Evolutionary conservation across 108 stramenopile species (phyloP), one percentile per base, ranked within the genome.

Genomic region (Nitzschia palea): DNA sequence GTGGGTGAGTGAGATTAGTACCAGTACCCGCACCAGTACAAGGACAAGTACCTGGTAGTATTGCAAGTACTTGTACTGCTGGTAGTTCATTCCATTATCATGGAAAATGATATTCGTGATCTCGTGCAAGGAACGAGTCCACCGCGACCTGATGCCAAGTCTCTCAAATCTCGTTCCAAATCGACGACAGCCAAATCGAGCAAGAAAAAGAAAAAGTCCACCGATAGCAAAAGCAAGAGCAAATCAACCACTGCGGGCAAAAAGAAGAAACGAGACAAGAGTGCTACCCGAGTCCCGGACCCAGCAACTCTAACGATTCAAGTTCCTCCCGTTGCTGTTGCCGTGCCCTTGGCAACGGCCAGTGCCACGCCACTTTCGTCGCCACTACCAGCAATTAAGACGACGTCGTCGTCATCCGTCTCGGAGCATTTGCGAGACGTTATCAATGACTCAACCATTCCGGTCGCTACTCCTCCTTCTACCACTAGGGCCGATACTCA

Each of bases 21-120:
- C n/a, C n/a, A n/a, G n/a, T n/a, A n/a, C n/a, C n/a, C n/a, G n/a
- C n/a, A n/a, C n/a, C n/a, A n/a, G n/a, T n/a, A n/a, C n/a, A n/a
- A n/a, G n/a, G n/a, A n/a, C n/a, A n/a, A n/a, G n/a, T n/a, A n/a
- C n/a, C n/a, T n/a, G n/a, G n/a, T n/a, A n/a, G n/a, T n/a, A n/a
- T n/a, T n/a, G n/a, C n/a, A n/a, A n/a, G n/a, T n/a, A n/a, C n/a
- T n/a, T n/a, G n/a, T n/a, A n/a, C n/a, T n/a, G n/a, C n/a, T n/a
- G n/a, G n/a, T n/a, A n/a, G n/a, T n/a, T n/a, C n/a, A n/a, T n/a
- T n/a, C n/a, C n/a, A n/a, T n/a, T n/a, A 48, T 18, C 47, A 48
- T 48, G 47, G 47, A 48, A 48, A 20, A 48, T 48, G 47, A 48
- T 20, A 48, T 48, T 18, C 47, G 47, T 20, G 47, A 48, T 20